Evolutionary conservation across 2,329 filamentous ascomycete species (phyloP).

Genomic region (Paraphaeosphaeria minitans): DNA sequence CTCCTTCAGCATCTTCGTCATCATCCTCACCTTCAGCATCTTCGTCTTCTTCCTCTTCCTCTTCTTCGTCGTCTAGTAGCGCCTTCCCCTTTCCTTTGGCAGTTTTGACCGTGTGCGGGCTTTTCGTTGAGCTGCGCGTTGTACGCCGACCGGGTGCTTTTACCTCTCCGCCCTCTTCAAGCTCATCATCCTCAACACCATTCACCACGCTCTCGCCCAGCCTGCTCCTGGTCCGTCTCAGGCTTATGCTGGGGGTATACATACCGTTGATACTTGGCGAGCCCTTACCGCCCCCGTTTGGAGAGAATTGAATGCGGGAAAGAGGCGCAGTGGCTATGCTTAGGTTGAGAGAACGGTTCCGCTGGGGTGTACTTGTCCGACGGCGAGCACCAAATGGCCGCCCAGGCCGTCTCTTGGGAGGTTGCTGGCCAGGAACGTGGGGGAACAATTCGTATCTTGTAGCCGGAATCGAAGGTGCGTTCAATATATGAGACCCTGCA

Average conservation of each 20-base stretch:
- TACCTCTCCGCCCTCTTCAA: conserved; percentile 38
- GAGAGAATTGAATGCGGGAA: conserved; percentile 38
- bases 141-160: conserved; percentile 36
- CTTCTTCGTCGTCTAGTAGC: conserved; percentile 32
- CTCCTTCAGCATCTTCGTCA: conserved; percentile 16
- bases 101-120: conserved; percentile 27
- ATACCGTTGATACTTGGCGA: conserved; percentile 40
- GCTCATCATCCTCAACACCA: conserved; percentile 32
- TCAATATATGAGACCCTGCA: conserved; percentile 36
- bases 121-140: conserved; percentile 37
- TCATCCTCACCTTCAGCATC: conserved; percentile 27
- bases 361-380: conserved; percentile 42
- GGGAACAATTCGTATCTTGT: conserved; percentile 81
- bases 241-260: conserved; percentile 36
- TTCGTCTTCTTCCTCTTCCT: conserved; percentile 33
- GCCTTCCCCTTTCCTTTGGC: conserved; percentile 36
- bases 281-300: conserved; percentile 34
- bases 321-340: conserved; percentile 40
- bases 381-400: conserved; percentile 46
- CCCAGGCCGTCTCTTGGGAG: conserved; percentile 41
- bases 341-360: conserved; percentile 35
- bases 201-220: conserved; percentile 49
- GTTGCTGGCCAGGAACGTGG: conserved; percentile 59
- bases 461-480: conserved; percentile 62
- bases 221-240: conserved; percentile 51